Base-by-base conservation (phyloP, 2,329 filamentous ascomycete genomes). In the Pseudophaeomoniella oleicola region DNA sequence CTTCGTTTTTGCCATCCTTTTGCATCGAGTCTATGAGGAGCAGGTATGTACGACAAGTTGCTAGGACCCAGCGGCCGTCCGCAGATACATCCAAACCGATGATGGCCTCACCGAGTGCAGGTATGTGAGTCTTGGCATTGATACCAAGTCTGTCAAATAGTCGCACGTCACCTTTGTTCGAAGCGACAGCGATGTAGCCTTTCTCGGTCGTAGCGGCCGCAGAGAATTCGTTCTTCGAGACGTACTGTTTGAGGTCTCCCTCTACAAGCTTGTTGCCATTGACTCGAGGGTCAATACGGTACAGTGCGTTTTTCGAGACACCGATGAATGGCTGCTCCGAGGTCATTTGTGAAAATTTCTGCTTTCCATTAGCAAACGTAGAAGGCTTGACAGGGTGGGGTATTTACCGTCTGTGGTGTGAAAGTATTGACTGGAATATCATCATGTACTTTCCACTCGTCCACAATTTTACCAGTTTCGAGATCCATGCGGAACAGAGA, bases 381-480 rank as follows among this genome's bases (percentile, higher is more conserved):
- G n/a, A n/a, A n/a, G n/a, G n/a, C n/a, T n/a, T 35, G 22, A 12
- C 16, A 19, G 22, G n/a, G 2, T 9, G 27, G 13, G 19, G 16
- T 32, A 56, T 66, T 56, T 59, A 73, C 71, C 41, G 80, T 94
- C 58, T 94, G 87, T 0, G 90, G 90, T 0, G 84, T 84, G 58
- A 96, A 96, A 6, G 79, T 90, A 37, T 83, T 77, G 42, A 96
- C 83, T 0, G 84, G 80, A 38, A 98, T 94, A 54, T 96, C 84
- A 43, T 98, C 88, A 53, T 98, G 88, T 11, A 98, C 73, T 49
- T 94, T 94, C 90, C 90, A 98, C 59, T 98, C 90, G 52, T 98
- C 90, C 2, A 96, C 86, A 22, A 98, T 83, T 63, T 94, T 96
- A 46, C 90, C 90, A 48, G 92, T 92, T 57, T 98, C 88, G 32